Evolutionary conservation across 129 eudicot species (phyloP).

Genomic region (Flaveria trinervia): DNA sequence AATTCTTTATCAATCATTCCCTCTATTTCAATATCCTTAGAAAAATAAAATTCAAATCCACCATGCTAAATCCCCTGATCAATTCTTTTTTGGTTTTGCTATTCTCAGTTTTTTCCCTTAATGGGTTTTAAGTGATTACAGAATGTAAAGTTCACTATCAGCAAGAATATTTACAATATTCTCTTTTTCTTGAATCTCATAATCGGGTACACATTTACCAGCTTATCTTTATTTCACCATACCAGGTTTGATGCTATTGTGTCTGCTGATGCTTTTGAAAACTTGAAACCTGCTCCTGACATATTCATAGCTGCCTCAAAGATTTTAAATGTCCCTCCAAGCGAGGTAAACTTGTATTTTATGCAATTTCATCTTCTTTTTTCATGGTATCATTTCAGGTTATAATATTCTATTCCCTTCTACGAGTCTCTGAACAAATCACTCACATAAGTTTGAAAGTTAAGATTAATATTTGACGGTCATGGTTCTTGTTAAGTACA

Average conservation of each 20-base stretch:
- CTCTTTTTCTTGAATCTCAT: neutral
- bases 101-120: neutral
- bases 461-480: neutral
- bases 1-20: constrained; percentile 1
- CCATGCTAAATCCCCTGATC: neutral
- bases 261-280: constrained; percentile 98
- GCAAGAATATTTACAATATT: neutral
- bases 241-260: constrained; percentile 98
- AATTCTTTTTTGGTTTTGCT: neutral
- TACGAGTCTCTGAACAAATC: constrained; percentile 6
- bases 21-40: neutral
- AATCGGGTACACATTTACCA: neutral
- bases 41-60: neutral
- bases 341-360: constrained; percentile 60
- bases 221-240: constrained; percentile 27
- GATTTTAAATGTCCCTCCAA: constrained; percentile 65
- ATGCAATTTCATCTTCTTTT: neutral
- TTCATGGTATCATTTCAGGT: constrained; percentile 6
- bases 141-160: neutral
- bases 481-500: neutral
- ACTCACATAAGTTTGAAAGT: neutral
- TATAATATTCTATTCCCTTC: neutral
- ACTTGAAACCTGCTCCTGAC: constrained; percentile 98
- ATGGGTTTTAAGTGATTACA: neutral
- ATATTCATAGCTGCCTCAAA: constrained; percentile 91